Evolutionary conservation across 129 eudicot genomes (phyloP).

Genomic region (Logfia minima): DNA sequence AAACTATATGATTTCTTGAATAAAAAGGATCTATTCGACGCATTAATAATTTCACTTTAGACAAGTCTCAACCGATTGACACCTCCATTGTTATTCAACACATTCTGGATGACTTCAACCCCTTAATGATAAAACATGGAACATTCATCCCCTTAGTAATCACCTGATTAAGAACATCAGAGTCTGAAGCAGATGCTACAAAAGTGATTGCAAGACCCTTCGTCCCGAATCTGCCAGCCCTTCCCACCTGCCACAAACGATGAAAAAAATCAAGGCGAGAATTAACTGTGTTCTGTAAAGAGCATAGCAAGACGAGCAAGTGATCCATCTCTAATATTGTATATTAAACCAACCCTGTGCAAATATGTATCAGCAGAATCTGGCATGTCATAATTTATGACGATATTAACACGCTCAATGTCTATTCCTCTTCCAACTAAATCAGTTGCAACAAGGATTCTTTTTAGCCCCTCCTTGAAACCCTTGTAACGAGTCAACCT

Average conservation of each 20-base stretch:
- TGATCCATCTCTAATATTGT: background rate
- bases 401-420: slow-evolving; percentile 88
- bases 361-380: slow-evolving; percentile 95
- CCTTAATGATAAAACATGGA: background rate
- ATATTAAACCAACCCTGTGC: slow-evolving; percentile 55
- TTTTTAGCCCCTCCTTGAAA: slow-evolving; percentile 82
- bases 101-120: background rate
- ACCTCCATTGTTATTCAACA: background rate
- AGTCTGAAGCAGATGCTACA: slow-evolving; percentile 83
- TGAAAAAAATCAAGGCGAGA: background rate
- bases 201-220: slow-evolving; percentile 97
- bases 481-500: slow-evolving; percentile 88
- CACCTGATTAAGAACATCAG: slow-evolving; percentile 90
- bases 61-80: background rate
- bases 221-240: slow-evolving; percentile 96
- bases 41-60: background rate
- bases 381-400: slow-evolving; percentile 93
- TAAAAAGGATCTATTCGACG: background rate
- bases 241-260: slow-evolving; percentile 55
- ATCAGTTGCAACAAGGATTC: slow-evolving; percentile 95
- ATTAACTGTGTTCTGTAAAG: background rate
- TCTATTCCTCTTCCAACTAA: slow-evolving; percentile 92
- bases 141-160: background rate
- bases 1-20: too few species aligned
- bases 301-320: background rate